A percentile compares a stretch with the other conserved stretches of the same genome.
phyloP scores from a whole-genome alignment of 257 asterid species.

The Nicotiana noctiflora region DNA sequence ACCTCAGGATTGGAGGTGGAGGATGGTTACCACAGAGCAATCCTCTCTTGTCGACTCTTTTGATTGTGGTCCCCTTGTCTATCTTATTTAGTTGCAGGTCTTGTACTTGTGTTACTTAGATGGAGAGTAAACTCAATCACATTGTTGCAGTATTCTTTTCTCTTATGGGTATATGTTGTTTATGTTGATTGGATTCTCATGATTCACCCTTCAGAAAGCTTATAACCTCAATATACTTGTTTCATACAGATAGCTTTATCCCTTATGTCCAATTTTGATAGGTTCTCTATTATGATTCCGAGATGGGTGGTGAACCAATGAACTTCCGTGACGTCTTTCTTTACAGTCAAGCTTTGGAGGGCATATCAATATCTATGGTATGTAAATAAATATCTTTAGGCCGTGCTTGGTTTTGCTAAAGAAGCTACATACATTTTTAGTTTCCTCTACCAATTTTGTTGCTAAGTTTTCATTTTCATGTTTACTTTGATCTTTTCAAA shows the following conservation, averaged over 20 bases:
- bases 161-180: neutral
- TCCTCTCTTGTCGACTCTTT: neutral
- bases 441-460: neutral
- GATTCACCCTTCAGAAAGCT: neutral
- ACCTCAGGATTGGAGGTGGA: too few species aligned
- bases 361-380: conserved; percentile 90
- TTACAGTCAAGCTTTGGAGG: conserved; percentile 96
- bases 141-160: neutral
- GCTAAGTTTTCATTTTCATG: neutral
- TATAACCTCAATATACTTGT: neutral
- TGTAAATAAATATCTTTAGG: conserved; percentile 9
- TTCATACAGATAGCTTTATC: conserved; percentile 6
- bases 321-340: conserved; percentile 81
- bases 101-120: neutral
- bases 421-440: neutral
- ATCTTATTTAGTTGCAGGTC: conserved; percentile 1
- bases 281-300: conserved; percentile 81
- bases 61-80: conserved; percentile 1
- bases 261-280: conserved; percentile 25
- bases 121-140: conserved; percentile 1
- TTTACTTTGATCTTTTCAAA: neutral
- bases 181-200: conserved; percentile 1
- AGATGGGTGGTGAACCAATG: conserved; percentile 75
- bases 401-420: neutral
- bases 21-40: too few species aligned